A percentile compares a stretch with the other conserved stretches of the same genome.
These are phyloP conservation scores for Entomortierella lignicola DNA, from an alignment of 192 early-diverging fungal genomes.

Conservation along the genomic window DNA sequence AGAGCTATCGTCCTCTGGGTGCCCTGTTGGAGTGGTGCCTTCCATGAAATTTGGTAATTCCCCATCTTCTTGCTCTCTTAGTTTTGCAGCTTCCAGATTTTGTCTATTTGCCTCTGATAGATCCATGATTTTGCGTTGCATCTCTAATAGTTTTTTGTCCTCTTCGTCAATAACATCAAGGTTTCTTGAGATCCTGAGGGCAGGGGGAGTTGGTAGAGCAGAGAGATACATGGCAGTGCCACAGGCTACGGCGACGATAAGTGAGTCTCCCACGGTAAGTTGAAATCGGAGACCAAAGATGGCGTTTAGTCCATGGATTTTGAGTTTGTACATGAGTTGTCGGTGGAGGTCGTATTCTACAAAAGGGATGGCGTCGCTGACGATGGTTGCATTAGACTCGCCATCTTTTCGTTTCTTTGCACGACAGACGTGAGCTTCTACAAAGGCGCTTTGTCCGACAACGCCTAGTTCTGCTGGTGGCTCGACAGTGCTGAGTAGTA, in stretches of 20 bases:
- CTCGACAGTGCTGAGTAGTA: conserved; percentile 79
- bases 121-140: conserved; percentile 76
- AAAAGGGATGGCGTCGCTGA: conserved; percentile 85
- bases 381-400: conserved; percentile 72
- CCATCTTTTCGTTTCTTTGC: conserved; percentile 64
- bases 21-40: conserved; percentile 16
- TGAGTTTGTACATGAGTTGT: conserved; percentile 83
- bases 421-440: conserved; percentile 80
- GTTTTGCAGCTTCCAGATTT: conserved; percentile 64
- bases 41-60: conserved; percentile 36
- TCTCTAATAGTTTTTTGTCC: conserved; percentile 73
- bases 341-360: conserved; percentile 87
- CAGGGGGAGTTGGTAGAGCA: conserved; percentile 76
- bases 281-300: conserved; percentile 75
- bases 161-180: conserved; percentile 80
- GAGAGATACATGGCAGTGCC: conserved; percentile 79
- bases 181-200: conserved; percentile 78
- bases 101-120: conserved; percentile 73
- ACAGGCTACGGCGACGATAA: conserved; percentile 74
- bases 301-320: conserved; percentile 80
- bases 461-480: conserved; percentile 78
- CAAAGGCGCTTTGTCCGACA: conserved; percentile 70
- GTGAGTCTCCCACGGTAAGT: conserved; percentile 63
- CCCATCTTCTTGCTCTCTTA: conserved; percentile 44
- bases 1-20: conserved; percentile 41